These are phyloP conservation scores for Dendrothele bispora DNA, from an alignment of 768 basidiomycete species.

Conservation along the genomic window DNA sequence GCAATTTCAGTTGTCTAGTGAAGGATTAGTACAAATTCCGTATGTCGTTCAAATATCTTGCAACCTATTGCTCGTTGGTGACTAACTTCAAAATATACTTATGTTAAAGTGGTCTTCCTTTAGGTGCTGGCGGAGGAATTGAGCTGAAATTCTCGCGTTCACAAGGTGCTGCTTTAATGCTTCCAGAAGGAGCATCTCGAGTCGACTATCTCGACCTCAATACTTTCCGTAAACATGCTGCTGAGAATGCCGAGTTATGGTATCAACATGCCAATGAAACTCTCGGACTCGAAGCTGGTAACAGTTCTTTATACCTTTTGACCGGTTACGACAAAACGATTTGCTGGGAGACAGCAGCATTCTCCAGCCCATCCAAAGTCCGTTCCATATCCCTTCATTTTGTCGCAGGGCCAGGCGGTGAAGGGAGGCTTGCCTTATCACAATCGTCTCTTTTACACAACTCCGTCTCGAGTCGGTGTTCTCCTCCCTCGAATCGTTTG, in stretches of 20 bases:
- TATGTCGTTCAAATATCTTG: not conserved
- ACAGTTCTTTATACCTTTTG: not conserved
- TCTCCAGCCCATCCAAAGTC: not conserved
- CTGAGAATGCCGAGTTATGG: slow-evolving; percentile 19
- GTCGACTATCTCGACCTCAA: slow-evolving; percentile 15
- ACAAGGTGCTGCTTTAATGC: not conserved
- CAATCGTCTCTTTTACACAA: not conserved
- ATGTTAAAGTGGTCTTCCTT: not conserved
- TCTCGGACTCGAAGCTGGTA: not conserved
- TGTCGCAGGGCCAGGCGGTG: not conserved
- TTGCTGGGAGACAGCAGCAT: not conserved
- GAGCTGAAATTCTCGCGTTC: not conserved
- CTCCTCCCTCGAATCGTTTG: not conserved
- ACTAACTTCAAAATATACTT: not conserved
- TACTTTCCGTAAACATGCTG: slow-evolving; percentile 9
- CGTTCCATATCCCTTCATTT: not conserved
- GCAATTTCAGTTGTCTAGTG: not conserved
- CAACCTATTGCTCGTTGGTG: not conserved
- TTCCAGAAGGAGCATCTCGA: not conserved
- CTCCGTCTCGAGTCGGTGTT: too few species aligned
- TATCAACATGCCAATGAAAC: slow-evolving; percentile 16
- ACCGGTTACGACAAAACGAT: slow-evolving; percentile 1
- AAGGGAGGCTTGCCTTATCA: not conserved
- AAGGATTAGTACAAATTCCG: not conserved
- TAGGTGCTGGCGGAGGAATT: not conserved